Conservation (phyloP, 306 rosid species). For the Fragaria ananassa region DNA sequence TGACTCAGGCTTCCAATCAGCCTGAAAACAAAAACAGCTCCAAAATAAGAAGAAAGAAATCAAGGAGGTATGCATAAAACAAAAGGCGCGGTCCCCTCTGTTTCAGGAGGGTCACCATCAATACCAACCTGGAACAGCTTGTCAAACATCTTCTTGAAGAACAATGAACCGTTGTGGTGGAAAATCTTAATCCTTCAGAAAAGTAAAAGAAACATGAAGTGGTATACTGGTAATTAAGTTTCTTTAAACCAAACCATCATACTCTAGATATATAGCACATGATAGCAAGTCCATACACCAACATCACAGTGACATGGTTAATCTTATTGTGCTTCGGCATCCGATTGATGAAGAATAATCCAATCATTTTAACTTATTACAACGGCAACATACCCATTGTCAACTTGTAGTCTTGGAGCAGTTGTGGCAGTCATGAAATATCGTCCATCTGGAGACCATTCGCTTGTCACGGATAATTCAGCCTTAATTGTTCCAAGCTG, state of each 20-base stretch:
- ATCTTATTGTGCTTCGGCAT: neutral
- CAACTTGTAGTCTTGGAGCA: conserved; percentile 96
- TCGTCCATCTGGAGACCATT: conserved; percentile 94
- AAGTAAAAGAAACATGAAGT: conserved; percentile 13
- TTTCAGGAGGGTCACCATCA: conserved; percentile 22
- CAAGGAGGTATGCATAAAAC: neutral
- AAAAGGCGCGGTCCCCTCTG: neutral
- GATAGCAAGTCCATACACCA: neutral
- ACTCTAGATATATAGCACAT: neutral
- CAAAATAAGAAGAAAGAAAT: neutral
- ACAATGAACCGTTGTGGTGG: conserved; percentile 72
- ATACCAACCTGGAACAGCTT: conserved; percentile 79
- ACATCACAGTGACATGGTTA: neutral
- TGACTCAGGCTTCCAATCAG: conserved; percentile 88
- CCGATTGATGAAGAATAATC: neutral
- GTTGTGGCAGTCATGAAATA: conserved; percentile 98
- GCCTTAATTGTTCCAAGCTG: conserved; percentile 72
- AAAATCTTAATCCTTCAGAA: conserved; percentile 71
- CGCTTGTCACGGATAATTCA: conserved; percentile 91
- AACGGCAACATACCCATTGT: conserved; percentile 65
- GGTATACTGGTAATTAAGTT: neutral
- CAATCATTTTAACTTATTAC: conserved; percentile 2
- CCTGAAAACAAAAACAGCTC: conserved; percentile 41
- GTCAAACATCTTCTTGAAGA: conserved; percentile 89
- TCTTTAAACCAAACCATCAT: neutral